Evolutionary conservation across 352 stramenopile species (phyloP), one percentile per base, ranked within the genome.

Genomic region (Globisporangium heterothallicum): DNA sequence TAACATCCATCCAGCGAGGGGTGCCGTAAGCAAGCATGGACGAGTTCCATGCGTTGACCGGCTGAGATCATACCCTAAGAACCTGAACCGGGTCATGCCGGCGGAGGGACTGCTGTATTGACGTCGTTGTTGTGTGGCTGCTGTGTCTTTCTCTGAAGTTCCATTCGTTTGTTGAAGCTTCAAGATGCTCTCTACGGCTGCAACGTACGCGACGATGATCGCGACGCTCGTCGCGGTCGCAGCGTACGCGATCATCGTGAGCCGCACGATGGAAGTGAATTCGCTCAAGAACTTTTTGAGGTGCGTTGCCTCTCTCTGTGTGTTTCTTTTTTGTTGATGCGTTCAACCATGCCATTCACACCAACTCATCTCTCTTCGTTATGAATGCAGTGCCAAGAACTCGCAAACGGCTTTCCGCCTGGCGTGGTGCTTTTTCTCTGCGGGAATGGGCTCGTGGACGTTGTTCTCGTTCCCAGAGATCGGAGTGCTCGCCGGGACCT

Each of bases 351-450:
- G 12, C 25, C 2, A 42, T 3, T 12, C 30, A 5, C 36, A 32
- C 26, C 47, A 16, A 8, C 36, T n/a, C 7, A 43, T 41, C 14
- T 24, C 34, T 25, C 14, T 38, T 30, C 46, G 30, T 2, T 19
- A 6, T 43, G 24, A 30, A 35, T 18, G 16, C 42, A 86, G 77
- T 49, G 80, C 80, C 21, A 88, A 85, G 58, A 88, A 88, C 61
- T 79, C 75, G 19, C 74, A 75, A 19, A 68, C 49, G 8, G 51
- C 78, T 1, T 55, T 84, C 34, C 70, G 69, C 21, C 66, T 88
- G 13, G 80, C 67, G n/a, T 92, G 75, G 75, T 88, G 80, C 55
- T 79, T 92, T 48, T 92, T 92, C 59, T 74, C 80, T 10, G 74
- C 80, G 18, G 74, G 75, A 43, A 87, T 88, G 62, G 80, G 80